Base-by-base conservation (phyloP, 2,329 filamentous ascomycete genomes). In the Penicillium sp. region DNA sequence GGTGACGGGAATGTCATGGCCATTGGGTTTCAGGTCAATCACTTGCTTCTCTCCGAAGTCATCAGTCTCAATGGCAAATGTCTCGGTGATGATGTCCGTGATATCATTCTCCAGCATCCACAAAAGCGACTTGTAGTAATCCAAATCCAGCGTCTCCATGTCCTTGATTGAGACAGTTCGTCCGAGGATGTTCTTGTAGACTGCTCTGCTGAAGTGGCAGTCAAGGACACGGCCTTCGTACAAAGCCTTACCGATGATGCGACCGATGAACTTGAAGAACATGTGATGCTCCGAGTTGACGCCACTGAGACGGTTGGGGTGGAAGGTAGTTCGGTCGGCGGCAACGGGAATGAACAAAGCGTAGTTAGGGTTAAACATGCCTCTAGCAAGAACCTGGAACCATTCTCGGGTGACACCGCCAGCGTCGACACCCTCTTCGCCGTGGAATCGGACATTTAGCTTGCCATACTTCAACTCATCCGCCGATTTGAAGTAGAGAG, bases 21-120 rank as follows among this genome's bases (percentile, higher is more conserved):
- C 94, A 68, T 95, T 88, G 31, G 89, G 86, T 58, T 92, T 85
- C 45, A 99, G 84, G 71, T 99, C 94, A 45, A 96, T 87, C 13
- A 90, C 87, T 71, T 90, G 89, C 47, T 87, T 91, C 58, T 92
- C 91, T 58, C 94, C 94, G 74, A 99, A 99, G 68, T 89, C 91
- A 66, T 97, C 92, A 56, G 94, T 89, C 71, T 97, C 92, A 27
- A 96, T 86, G 10, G 92, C 94, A 72, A 99, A 97, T 1, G 91
- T 96, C 77, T 99, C 93, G 2, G 91, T 94, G 66, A 97, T 94
- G 68, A 97, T 92, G 68, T 97, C 94, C 4, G 92, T 96, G 65
- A 99, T 99, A 70, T 99, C 93, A 67, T 99, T 97, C 71, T 96
- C 91, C 54, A 97, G 82, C 87, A 99, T 97, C 95, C 95, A 99